Evolutionary conservation across 2,329 filamentous ascomycete genomes (phyloP).

Genomic region (Sphaerulina populicola): DNA sequence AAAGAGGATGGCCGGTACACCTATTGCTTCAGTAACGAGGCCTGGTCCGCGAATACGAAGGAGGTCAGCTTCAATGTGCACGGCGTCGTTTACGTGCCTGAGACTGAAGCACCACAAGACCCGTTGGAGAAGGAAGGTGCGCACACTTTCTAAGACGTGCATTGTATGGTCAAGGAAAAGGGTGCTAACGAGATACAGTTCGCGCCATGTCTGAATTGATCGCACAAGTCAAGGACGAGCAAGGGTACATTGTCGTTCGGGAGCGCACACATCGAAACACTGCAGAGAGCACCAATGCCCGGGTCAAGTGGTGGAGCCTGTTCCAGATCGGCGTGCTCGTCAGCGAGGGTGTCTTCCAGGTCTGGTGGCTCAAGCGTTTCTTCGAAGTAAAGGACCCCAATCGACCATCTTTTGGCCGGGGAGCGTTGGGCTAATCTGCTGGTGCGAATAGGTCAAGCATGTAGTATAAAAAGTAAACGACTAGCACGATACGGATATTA

Average conservation of each 20-base stretch:
- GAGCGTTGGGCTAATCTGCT: constrained; percentile 27
- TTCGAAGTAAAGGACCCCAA: constrained; percentile 30
- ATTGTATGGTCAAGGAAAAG: neutral
- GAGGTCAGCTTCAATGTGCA: constrained; percentile 99
- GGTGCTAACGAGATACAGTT: constrained; percentile 47
- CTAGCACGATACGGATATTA: constrained; percentile 4
- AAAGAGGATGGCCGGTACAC: constrained; percentile 76
- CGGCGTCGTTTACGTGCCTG: constrained; percentile 93
- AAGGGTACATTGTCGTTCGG: constrained; percentile 89
- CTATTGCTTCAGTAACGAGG: constrained; percentile 99
- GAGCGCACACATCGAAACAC: constrained; percentile 97
- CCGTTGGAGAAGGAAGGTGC: constrained; percentile 84
- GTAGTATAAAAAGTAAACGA: constrained; percentile 27
- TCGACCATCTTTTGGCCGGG: constrained; percentile 25
- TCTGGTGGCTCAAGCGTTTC: constrained; percentile 98
- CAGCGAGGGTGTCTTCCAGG: constrained; percentile 92
- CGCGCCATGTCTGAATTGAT: constrained; percentile 76
- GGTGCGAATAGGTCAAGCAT: constrained; percentile 33
- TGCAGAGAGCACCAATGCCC: constrained; percentile 91
- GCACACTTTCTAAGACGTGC: constrained; percentile 21
- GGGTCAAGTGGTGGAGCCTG: constrained; percentile 99
- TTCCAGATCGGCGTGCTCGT: constrained; percentile 86
- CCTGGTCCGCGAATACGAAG: constrained; percentile 92
- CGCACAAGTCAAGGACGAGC: constrained; percentile 91
- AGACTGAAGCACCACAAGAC: constrained; percentile 73